Conservation (phyloP, 23 red algal species). For the Chondrus crispus region DNA sequence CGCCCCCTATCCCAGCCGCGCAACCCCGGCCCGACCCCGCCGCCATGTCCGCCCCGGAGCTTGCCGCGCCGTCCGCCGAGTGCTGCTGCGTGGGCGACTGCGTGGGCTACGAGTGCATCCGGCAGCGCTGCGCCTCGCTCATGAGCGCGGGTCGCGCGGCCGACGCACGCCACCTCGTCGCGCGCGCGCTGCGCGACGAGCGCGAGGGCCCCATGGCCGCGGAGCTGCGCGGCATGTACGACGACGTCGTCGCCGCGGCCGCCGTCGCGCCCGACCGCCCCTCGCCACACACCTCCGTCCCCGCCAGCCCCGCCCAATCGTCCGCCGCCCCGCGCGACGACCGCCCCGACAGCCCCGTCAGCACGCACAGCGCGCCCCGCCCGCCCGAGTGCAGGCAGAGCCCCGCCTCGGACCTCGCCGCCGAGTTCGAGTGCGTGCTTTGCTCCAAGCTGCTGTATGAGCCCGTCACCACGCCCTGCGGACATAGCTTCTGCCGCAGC, state of each 20-base stretch:
- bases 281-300: neutral
- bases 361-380: neutral
- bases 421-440: slow-evolving; percentile 57
- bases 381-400: neutral
- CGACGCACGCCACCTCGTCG: neutral
- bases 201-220: neutral
- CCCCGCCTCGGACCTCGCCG: neutral
- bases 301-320: neutral
- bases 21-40: too few species aligned
- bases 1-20: too few species aligned
- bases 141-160: neutral
- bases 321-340: neutral
- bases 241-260: neutral
- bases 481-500: slow-evolving; percentile 76
- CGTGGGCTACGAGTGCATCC: slow-evolving; percentile 23
- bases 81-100: slow-evolving; percentile 8
- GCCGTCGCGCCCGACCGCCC: neutral
- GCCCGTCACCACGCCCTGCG: slow-evolving; percentile 77
- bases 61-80: too few species aligned
- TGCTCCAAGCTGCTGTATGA: slow-evolving; percentile 72
- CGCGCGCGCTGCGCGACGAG: slow-evolving; percentile 1
- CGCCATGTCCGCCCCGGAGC: too few species aligned
- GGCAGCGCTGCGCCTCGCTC: neutral
- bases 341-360: neutral
- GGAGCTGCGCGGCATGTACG: neutral